These are phyloP conservation scores for Euphrasia arctica DNA, from an alignment of 305 asterid genomes.

Conservation along the genomic window DNA sequence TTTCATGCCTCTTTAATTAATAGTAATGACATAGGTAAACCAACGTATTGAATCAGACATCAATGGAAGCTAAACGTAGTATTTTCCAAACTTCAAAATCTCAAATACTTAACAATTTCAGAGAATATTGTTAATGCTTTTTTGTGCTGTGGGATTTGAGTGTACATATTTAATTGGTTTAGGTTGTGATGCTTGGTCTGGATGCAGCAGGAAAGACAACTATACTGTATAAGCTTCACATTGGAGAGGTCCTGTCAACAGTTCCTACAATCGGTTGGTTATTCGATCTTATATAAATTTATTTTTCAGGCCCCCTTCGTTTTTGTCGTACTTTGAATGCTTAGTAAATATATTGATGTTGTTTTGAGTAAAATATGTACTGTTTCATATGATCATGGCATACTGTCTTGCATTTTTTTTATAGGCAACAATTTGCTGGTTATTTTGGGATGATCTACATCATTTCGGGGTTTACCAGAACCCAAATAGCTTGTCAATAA, in stretches of 20 bases:
- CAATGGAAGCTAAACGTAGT: not conserved
- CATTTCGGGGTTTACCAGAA: no score
- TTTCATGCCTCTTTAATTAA: not conserved
- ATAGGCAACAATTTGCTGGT: no score
- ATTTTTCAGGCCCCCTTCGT: slow-evolving; percentile 12
- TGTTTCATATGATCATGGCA: not conserved
- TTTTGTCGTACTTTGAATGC: slow-evolving; percentile 19
- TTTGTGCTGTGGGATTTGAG: slow-evolving; percentile 7
- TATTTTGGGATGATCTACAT: no score
- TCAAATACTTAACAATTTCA: no score
- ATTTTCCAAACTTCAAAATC: not conserved
- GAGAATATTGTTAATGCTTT: not conserved
- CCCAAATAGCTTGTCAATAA: no score
- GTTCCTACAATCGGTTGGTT: slow-evolving; percentile 96
- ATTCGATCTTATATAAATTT: not conserved
- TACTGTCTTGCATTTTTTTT: not conserved
- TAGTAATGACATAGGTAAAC: not conserved
- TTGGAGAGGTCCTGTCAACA: slow-evolving; percentile 96
- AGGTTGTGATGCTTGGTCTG: slow-evolving; percentile 99
- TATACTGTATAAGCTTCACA: slow-evolving; percentile 91
- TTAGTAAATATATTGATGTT: not conserved
- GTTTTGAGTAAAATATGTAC: slow-evolving; percentile 18
- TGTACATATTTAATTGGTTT: slow-evolving; percentile 19
- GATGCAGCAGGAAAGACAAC: slow-evolving; percentile 99
- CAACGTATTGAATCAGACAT: not conserved